Base-by-base conservation (phyloP, 2,329 filamentous ascomycete species). In the Huntiella savannae region DNA sequence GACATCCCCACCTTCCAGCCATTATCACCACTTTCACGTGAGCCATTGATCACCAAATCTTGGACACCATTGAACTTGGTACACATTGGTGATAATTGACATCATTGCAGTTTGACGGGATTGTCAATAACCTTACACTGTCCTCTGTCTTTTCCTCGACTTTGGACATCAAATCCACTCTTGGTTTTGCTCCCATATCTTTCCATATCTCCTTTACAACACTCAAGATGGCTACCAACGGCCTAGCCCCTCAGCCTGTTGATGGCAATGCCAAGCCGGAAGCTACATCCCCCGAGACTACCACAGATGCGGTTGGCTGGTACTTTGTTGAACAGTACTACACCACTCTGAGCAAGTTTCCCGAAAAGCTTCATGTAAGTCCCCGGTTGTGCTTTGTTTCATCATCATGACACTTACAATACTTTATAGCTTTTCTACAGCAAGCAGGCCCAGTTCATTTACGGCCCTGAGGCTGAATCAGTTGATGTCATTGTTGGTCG, bases 241-340 rank as follows among this genome's bases (percentile, higher is more conserved):
- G 70, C 60, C 70, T 62, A 58, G 60, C 58, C 57, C 61, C 64
- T 55, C 61, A 63, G 59, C 53, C 60, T 62, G 55, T 56, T 51
- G 50, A 61, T 49, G 54, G 59, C 45, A 50, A 61, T 42, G 55
- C 57, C 50, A 60, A 60, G 47, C 55, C 48, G 36, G 56, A 56
- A 47, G 65, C 61, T 56, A 65, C 59, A 58, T 68, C 33, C 11
- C 19, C 22, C 17, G 37, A 72, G 55, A 64, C 76, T 36, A 69
- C 71, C 56, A 95, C 94, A 69, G 86, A 94, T 62, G 85, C 96
- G 68, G 86, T 98, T 55, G 91, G 86, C 63, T 98, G 91, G 91
- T 96, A 88, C 68, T 98, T 98, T 56, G 91, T 98, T 49, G 87
- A 96, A 73, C 86, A 94, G 65, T 98, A 95, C 71, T 98, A 98